Conservation (phyloP, 176 grass and related monocot genomes). For the Musa itinerans region DNA sequence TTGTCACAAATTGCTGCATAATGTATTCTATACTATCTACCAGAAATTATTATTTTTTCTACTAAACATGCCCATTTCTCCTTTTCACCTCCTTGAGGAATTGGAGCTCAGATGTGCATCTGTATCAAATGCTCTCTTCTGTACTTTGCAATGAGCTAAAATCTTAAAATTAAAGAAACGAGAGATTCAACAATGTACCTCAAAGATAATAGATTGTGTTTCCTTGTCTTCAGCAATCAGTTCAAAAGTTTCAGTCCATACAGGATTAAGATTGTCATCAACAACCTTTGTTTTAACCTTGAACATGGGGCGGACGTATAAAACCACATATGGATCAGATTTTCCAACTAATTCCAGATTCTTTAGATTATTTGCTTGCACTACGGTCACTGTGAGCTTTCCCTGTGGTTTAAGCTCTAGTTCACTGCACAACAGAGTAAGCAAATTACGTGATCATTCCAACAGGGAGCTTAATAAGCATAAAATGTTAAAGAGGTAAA, state of each 20-base stretch:
- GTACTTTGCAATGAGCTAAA: not conserved
- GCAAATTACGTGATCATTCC: not conserved
- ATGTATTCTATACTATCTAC: too few relatives aligned
- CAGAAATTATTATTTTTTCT: not conserved
- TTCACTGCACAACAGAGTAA: slow-evolving; percentile 48
- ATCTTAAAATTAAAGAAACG: not conserved
- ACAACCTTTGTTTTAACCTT: slow-evolving; percentile 82
- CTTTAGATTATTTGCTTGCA: slow-evolving; percentile 64
- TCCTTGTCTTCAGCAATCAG: slow-evolving; percentile 86
- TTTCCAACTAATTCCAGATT: slow-evolving; percentile 96
- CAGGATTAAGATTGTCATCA: slow-evolving; percentile 79
- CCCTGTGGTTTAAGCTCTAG: slow-evolving; percentile 93
- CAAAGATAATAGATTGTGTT: slow-evolving; percentile 66
- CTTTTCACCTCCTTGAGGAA: not conserved
- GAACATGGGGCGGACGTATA: slow-evolving; percentile 91
- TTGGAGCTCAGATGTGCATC: not conserved
- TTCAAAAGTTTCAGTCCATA: slow-evolving; percentile 81
- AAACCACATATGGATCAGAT: slow-evolving; percentile 83
- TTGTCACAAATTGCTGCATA: too few relatives aligned
- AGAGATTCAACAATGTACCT: slow-evolving; percentile 25
- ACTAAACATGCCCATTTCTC: not conserved
- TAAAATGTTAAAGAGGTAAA: not conserved
- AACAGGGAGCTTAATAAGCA: not conserved
- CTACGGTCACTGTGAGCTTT: slow-evolving; percentile 57
- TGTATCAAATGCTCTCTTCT: not conserved